Conservation (phyloP, 352 stramenopile genomes). For the Phytophthora pisi region DNA sequence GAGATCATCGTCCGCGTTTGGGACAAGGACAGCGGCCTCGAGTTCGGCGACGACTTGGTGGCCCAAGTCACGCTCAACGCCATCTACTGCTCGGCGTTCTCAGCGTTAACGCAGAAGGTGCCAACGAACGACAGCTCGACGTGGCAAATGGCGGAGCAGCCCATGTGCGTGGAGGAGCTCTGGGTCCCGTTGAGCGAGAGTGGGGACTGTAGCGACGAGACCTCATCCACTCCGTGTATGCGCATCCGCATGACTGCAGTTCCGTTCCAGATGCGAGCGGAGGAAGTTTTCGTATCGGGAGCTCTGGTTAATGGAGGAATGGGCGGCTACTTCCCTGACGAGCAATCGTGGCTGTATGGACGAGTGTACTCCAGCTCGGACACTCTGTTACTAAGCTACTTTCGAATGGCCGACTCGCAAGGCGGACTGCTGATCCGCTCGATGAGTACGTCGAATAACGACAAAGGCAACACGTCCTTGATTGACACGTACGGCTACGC, state of each 20-base stretch:
- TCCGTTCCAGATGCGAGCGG: slow-evolving; percentile 75
- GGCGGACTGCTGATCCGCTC: slow-evolving; percentile 74
- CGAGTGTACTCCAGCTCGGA: slow-evolving; percentile 71
- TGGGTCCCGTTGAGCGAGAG: slow-evolving; percentile 64
- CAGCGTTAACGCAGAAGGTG: slow-evolving; percentile 50
- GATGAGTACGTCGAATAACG: slow-evolving; percentile 70
- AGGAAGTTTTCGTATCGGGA: slow-evolving; percentile 61
- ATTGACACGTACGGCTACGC: slow-evolving; percentile 52
- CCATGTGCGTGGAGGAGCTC: slow-evolving; percentile 77
- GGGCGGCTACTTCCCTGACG: slow-evolving; percentile 68
- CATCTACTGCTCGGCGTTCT: slow-evolving; percentile 85
- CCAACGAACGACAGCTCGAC: slow-evolving; percentile 59
- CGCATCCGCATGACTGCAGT: slow-evolving; percentile 70
- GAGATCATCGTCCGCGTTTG: slow-evolving; percentile 70
- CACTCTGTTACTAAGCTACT: slow-evolving; percentile 77
- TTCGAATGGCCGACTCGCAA: slow-evolving; percentile 70
- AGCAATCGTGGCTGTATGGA: slow-evolving; percentile 69
- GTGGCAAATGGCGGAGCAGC: slow-evolving; percentile 70
- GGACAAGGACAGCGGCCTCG: slow-evolving; percentile 86
- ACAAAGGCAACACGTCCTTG: slow-evolving; percentile 74
- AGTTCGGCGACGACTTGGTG: slow-evolving; percentile 89
- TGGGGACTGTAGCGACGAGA: slow-evolving; percentile 33
- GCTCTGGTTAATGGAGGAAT: slow-evolving; percentile 70
- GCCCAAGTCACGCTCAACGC: slow-evolving; percentile 68
- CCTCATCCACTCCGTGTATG: slow-evolving; percentile 60